A percentile compares a stretch with the other conserved stretches of the same genome.
phyloP scores from a whole-genome alignment of 192 early-diverging fungal species.

The Entomortierella chlamydospora region DNA sequence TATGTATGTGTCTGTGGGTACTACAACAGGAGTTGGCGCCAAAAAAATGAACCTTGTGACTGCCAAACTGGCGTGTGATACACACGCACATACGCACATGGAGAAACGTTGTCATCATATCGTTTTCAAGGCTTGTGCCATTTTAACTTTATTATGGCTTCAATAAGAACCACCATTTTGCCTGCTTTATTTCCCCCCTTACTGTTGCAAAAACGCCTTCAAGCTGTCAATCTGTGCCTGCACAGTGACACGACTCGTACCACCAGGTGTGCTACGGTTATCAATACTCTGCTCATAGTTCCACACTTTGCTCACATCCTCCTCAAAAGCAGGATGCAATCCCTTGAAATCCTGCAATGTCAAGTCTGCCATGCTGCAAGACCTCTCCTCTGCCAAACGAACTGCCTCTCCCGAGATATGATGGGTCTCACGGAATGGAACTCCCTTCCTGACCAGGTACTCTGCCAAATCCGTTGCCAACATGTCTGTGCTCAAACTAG shows the following conservation, averaged over 20 bases:
- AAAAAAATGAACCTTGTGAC: too few species aligned
- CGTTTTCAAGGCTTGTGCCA: too few species aligned
- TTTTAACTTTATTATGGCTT: too few species aligned
- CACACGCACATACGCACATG: too few species aligned
- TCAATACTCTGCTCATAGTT: conserved; percentile 94
- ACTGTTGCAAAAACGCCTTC: conserved; percentile 55
- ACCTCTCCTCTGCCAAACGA: conserved; percentile 89
- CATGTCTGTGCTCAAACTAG: conserved; percentile 89
- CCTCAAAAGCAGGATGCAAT: conserved; percentile 86
- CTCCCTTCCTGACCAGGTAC: conserved; percentile 97
- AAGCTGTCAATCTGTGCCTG: conserved; percentile 83
- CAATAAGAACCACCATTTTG: too few species aligned
- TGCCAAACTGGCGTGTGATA: too few species aligned
- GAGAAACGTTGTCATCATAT: too few species aligned
- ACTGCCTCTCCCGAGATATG: conserved; percentile 98
- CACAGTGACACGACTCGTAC: conserved; percentile 86
- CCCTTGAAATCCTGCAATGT: conserved; percentile 83
- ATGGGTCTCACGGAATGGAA: conserved; percentile 99
- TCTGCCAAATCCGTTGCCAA: conserved; percentile 98
- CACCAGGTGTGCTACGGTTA: conserved; percentile 87
- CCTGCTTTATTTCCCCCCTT: too few species aligned
- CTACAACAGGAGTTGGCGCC: too few species aligned
- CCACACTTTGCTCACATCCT: conserved; percentile 87
- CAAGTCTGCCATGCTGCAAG: conserved; percentile 78
- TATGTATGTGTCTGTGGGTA: too few species aligned